Evolutionary conservation across 352 stramenopile species (phyloP).

Genomic region (Pythium coloratum): DNA sequence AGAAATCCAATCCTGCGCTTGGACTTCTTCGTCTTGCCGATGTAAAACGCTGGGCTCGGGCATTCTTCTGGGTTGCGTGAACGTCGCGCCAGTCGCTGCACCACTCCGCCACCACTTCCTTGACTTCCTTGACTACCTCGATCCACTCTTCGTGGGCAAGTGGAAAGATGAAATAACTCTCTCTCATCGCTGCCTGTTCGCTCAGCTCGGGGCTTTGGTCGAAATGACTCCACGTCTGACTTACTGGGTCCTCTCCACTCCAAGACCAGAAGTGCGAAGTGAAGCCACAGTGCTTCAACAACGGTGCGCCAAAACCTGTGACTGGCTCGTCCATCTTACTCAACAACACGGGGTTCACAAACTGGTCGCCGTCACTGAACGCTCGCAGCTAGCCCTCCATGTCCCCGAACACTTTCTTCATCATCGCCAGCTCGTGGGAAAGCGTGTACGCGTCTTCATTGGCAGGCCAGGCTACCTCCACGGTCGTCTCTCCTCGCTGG

Average conservation of each 20-base stretch:
- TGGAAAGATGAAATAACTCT: neutral
- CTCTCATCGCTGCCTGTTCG: neutral
- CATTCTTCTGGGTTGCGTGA: neutral
- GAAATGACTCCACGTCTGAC: neutral
- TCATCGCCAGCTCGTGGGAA: constrained; percentile 4
- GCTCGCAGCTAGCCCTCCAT: neutral
- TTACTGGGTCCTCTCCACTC: neutral
- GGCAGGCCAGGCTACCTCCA: neutral
- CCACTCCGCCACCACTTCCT: neutral
- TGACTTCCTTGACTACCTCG: neutral
- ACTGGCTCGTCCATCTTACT: neutral
- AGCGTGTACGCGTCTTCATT: constrained; percentile 1
- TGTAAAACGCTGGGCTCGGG: neutral
- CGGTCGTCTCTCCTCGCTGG: neutral
- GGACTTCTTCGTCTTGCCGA: neutral
- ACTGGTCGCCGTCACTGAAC: neutral
- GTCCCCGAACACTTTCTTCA: constrained; percentile 5
- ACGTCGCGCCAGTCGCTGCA: neutral
- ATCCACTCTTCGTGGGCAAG: too few relatives aligned
- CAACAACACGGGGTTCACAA: neutral
- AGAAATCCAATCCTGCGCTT: neutral
- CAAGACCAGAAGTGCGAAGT: neutral
- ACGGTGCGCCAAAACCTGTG: neutral
- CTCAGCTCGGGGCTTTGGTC: neutral
- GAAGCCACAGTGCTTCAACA: neutral